Conservation (phyloP, 2,329 filamentous ascomycete species). For the Pestalotiopsis sp. region DNA sequence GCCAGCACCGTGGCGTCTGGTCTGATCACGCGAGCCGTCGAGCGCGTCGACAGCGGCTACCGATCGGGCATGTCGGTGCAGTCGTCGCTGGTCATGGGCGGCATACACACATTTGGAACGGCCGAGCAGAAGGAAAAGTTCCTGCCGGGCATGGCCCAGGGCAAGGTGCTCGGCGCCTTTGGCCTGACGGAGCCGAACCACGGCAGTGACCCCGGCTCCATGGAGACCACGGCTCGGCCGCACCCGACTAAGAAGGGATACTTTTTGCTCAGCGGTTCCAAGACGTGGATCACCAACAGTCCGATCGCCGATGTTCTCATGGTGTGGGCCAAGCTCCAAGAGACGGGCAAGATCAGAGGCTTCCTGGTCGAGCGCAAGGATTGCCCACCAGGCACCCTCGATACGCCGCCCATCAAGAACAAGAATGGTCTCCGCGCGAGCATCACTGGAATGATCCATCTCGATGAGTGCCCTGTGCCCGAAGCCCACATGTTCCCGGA, state of each 20-base stretch:
- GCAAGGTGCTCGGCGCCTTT: slow-evolving; percentile 81
- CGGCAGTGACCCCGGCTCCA: slow-evolving; percentile 85
- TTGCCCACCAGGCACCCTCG: slow-evolving; percentile 84
- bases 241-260: slow-evolving; percentile 84
- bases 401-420: slow-evolving; percentile 89
- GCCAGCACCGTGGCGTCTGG: slow-evolving; percentile 87
- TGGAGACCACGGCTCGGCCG: slow-evolving; percentile 84
- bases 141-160: slow-evolving; percentile 78
- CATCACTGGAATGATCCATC: slow-evolving; percentile 96
- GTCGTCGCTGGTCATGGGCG: slow-evolving; percentile 90
- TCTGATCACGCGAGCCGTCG: slow-evolving; percentile 85
- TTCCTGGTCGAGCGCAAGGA: slow-evolving; percentile 85
- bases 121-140: slow-evolving; percentile 84
- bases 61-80: slow-evolving; percentile 92
- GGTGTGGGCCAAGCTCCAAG: slow-evolving; percentile 90
- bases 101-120: slow-evolving; percentile 85
- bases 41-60: slow-evolving; percentile 89
- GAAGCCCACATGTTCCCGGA: slow-evolving; percentile 92
- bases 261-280: slow-evolving; percentile 75
- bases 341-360: slow-evolving; percentile 90
- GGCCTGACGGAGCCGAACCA: slow-evolving; percentile 92
- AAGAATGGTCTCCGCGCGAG: slow-evolving; percentile 93
- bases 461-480: slow-evolving; percentile 87
- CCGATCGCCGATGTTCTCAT: slow-evolving; percentile 83
- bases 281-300: slow-evolving; percentile 96